phyloP scores from a whole-genome alignment of 257 asterid species.

The Forsythia viridissima region DNA sequence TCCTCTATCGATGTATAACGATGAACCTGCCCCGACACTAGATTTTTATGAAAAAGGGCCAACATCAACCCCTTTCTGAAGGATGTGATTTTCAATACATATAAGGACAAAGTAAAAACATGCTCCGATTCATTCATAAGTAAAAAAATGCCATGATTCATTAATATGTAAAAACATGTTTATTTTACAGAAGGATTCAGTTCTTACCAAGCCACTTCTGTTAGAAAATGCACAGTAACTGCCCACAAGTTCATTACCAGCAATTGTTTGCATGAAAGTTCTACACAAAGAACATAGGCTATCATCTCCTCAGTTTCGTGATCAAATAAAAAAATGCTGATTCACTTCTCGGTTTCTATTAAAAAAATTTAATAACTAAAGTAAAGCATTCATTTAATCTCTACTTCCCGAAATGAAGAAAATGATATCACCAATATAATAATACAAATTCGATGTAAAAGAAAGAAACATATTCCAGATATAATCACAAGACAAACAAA shows the following conservation, averaged over 20 bases:
- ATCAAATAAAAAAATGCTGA: background rate
- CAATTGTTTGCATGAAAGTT: constrained; percentile 79
- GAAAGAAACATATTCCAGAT: too few species aligned
- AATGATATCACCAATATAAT: too few species aligned
- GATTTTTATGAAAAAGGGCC: background rate
- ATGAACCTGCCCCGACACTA: constrained; percentile 53
- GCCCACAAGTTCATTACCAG: constrained; percentile 86
- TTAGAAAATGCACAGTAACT: constrained; percentile 77
- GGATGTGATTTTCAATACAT: too few species aligned
- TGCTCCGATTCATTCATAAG: too few species aligned
- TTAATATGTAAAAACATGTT: too few species aligned
- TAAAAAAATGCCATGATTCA: too few species aligned
- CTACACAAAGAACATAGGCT: constrained; percentile 90
- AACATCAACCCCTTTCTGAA: too few species aligned
- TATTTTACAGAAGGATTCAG: background rate
- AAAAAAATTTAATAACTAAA: too few species aligned
- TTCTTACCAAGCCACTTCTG: constrained; percentile 87
- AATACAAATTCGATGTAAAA: too few species aligned
- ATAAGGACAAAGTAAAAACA: too few species aligned
- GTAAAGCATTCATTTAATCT: too few species aligned
- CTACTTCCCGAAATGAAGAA: too few species aligned
- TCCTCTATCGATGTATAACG: constrained; percentile 90
- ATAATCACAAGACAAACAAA: background rate
- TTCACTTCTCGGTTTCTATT: background rate
- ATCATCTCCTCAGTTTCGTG: constrained; percentile 95